Percentiles rank a stretch among this genome's conserved stretches.
These are phyloP conservation scores for Venturiaceae sp. DNA, from an alignment of 2,329 filamentous ascomycete species.

Conservation along the genomic window DNA sequence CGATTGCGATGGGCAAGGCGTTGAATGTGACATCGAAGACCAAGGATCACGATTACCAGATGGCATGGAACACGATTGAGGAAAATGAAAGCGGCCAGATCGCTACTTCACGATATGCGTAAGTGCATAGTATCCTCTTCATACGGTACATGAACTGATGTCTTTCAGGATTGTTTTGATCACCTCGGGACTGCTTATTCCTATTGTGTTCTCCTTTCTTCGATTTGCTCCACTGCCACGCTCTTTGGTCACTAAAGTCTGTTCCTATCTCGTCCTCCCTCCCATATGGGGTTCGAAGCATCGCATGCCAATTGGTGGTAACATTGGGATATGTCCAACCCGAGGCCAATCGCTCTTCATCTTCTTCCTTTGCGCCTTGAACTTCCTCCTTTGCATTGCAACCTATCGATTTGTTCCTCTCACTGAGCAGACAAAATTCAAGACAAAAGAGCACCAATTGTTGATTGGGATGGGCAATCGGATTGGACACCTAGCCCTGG, in stretches of 20 bases:
- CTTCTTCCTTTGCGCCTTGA: slow-evolving; percentile 4
- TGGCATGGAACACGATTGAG: neutral
- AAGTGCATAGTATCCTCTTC: neutral
- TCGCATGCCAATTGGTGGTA: neutral
- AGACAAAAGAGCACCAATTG: neutral
- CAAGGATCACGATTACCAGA: neutral
- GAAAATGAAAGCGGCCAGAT: neutral
- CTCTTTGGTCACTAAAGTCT: neutral
- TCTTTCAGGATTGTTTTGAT: neutral
- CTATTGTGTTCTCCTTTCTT: slow-evolving; percentile 2
- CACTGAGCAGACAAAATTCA: neutral
- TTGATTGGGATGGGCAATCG: slow-evolving; percentile 3
- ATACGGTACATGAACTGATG: neutral
- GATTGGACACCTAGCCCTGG: neutral
- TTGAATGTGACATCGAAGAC: neutral
- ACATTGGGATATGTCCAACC: neutral
- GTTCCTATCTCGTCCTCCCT: slow-evolving; percentile 4
- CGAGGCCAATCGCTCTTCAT: slow-evolving; percentile 8
- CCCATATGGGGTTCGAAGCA: neutral
- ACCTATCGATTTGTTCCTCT: neutral
- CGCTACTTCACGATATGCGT: neutral
- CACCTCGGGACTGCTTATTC: neutral
- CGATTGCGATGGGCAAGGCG: neutral
- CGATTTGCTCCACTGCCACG: neutral
- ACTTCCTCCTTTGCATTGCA: neutral